These are phyloP conservation scores for Botryotinia calthae DNA, from an alignment of 2,329 filamentous ascomycete species.

Conservation along the genomic window DNA sequence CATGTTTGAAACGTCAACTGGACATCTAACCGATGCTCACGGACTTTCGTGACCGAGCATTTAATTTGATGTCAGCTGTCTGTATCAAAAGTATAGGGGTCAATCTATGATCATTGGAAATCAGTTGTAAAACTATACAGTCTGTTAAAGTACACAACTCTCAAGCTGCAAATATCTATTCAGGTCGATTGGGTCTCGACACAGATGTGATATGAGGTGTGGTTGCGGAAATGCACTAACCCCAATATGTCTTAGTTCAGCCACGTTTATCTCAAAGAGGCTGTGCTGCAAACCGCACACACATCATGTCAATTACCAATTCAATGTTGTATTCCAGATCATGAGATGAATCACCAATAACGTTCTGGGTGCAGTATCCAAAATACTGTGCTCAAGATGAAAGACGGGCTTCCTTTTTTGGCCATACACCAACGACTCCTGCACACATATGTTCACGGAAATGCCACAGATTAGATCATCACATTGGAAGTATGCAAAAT, in stretches of 20 bases:
- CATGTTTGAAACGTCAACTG: background rate
- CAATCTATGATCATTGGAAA: background rate
- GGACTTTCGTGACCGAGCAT: background rate
- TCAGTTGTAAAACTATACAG: background rate
- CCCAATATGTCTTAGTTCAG: background rate
- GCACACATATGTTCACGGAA: background rate
- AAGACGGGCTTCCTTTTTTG: background rate
- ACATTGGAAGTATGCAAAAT: background rate
- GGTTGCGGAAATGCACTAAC: background rate
- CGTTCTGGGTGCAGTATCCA: background rate
- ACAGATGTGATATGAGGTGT: background rate
- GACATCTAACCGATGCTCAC: background rate
- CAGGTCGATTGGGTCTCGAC: background rate
- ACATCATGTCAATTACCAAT: background rate
- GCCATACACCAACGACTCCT: background rate
- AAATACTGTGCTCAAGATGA: background rate
- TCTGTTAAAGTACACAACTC: too few species aligned
- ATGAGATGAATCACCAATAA: background rate
- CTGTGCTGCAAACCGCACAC: background rate
- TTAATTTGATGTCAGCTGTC: background rate
- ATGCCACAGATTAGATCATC: background rate
- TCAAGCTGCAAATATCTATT: background rate
- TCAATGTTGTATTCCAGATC: background rate
- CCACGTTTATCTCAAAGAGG: background rate
- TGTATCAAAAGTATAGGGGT: background rate